Base-by-base conservation (phyloP, 768 basidiomycete genomes). In the Cystobasidium ongulense region DNA sequence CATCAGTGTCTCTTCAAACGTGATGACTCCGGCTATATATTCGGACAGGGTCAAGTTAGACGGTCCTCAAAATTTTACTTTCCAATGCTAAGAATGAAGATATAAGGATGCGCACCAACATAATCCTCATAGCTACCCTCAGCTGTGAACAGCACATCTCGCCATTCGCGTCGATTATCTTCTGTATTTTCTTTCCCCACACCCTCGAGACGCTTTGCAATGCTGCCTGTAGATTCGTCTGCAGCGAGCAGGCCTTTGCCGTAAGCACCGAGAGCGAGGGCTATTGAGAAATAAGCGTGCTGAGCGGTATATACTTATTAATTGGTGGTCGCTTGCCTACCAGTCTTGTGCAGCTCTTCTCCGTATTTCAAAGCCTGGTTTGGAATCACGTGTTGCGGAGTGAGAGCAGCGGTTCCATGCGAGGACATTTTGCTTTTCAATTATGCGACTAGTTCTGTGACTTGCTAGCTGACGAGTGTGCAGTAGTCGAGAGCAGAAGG, bases 101-200 rank as follows among this genome's bases (percentile, higher is more conserved):
- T 13, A 18, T n/a, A 23, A 46, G 38, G 13, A n/a, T 4, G 17
- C 65, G 13, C 29, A 67, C 65, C 52, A 29, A 67, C 43, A 67
- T 67, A 53, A 17, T 67, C 29, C 65, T 67, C 65, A 50, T 41
- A 33, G 53, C 15, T 41, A n/a, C 50, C 65, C 15, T 43, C 61
- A 5, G 57, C 57, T 18, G 59, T 73, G 59, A 73, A 73, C 15
- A 73, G 39, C 7, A 63, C 27, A 36, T 73, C 71, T 43, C 71
- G 7, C 71, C 71, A 73, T 23, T 61, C 71, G 4, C 71, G 31
- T 23, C 71, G 17, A 41, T 73, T 62, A 23, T 73, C 71, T 61
- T 73, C 71, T n/a, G 33, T 73, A 31, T 73, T 73, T 35, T 73
- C 71, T 41, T 63, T 73, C 59, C 71, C 71, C 18, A 73, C 71